Base-by-base conservation (phyloP, 164 flowering plant species). In the Taxillus chinensis region DNA sequence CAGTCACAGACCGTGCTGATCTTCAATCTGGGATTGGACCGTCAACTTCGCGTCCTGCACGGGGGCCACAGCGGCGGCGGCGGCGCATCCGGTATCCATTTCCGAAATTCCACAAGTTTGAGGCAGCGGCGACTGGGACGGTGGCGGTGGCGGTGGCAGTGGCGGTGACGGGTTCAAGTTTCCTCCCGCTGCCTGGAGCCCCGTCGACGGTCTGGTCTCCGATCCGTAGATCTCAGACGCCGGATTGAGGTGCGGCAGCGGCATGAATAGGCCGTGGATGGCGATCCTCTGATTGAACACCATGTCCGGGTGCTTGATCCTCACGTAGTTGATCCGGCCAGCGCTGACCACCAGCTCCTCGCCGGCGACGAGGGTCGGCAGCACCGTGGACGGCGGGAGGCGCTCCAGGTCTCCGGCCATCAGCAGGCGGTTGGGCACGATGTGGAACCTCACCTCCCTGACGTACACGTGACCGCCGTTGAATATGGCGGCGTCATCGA, bases 241-340 rank as follows among this genome's bases (percentile, higher is more conserved):
- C 5, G 74, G 65, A 55, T 71, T 73, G 17, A 83, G 62, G 27
- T 67, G 80, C 2, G 82, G 83, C 38, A 83, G 79, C 61, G 85
- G 83, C 67, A 76, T 59, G 75, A 60, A 79, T 55, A 83, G 42
- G 13, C 74, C 59, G 64, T 83, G 85, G 4, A 81, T 78, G 39
- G 74, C 79, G 56, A 81, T 76, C 76, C 72, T 83, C 53, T 68
- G 67, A 57, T 83, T 81, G 45, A 60, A 59, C 77, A 79, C 71
- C 62, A 77, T 68, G 38, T 83, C 82, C 3, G 77, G 74, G 8
- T 8, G 43, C 70, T 71, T 76, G 27, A 83, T 58, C 49, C 78
- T 57, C 15, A 81, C 82, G 69, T 79, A 83, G 68, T 83, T 83
- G 63, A 83, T 81, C 75, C 83, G 70, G 27, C 27, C 27, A 27